Conservation (phyloP, 78 protist genomes). For the Cavenderia fasciculata region DNA sequence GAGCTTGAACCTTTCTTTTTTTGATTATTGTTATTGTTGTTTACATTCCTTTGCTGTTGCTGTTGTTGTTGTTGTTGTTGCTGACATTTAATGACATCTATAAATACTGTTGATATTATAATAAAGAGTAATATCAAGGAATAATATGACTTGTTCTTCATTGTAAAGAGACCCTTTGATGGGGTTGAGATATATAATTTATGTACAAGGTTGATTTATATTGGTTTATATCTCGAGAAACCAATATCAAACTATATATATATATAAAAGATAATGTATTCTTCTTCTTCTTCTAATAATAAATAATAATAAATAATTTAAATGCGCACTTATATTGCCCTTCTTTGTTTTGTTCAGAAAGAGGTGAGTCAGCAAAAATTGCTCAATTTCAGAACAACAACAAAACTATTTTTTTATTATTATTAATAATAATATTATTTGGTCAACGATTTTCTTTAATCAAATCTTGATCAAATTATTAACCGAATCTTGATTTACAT, state of each 20-base stretch:
- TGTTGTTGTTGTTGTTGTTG: background rate
- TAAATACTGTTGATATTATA: background rate
- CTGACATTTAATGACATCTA: background rate
- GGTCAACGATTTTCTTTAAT: no score
- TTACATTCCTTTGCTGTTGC: background rate
- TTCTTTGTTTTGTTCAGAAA: background rate
- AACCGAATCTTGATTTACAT: conserved; percentile 50
- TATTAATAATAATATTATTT: no score
- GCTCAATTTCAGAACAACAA: no score
- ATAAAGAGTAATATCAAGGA: background rate
- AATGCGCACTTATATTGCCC: background rate
- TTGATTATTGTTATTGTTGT: background rate
- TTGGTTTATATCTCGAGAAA: background rate
- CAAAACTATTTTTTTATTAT: no score
- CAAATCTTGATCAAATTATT: background rate
- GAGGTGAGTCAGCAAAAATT: conserved; percentile 1
- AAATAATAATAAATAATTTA: background rate
- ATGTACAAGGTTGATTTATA: background rate
- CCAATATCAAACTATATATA: background rate
- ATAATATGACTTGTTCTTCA: no score
- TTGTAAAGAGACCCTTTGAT: background rate
- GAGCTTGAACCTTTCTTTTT: background rate
- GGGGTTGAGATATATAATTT: background rate
- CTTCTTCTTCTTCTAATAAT: no score
- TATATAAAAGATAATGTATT: no score